Base-by-base conservation (phyloP, 2,329 filamentous ascomycete genomes). In the Thermoascus crustaceus region DNA sequence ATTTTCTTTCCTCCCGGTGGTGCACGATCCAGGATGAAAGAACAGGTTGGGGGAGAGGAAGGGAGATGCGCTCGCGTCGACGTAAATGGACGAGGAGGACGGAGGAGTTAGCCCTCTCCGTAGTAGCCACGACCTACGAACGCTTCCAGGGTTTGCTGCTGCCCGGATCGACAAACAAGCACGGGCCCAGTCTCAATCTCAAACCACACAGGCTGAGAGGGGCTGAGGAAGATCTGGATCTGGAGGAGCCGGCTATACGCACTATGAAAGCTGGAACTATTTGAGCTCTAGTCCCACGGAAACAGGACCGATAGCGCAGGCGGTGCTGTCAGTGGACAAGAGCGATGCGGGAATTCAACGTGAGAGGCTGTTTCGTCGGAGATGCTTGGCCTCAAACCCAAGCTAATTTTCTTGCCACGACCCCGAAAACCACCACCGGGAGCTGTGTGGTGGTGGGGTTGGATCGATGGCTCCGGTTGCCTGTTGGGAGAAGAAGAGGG, bases 401-500 rank as follows among this genome's bases (percentile, higher is more conserved):
- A 29, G 26, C 26, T 17, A 29, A 29, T 17, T 16, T 9, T 16
- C n/a, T 11, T 29, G 13, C 26, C 26, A 29, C 26, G 26, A 29
- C 16, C 26, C 14, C 26, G 6, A 13, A 16, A 13, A 17, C 18
- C 18, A 29, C 9, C 13, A 13, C 5, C 18, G 26, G 18, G n/a
- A 29, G 26, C 26, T 18, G 11, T 17, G 14, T 29, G 10, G 14
- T 10, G 26, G 26, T 17, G 26, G 26, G 26, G 26, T 29, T 13
- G 14, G n/a, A 11, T 29, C 7, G 26, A 29, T 29, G 26, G 26
- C 14, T 11, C 26, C 26, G 26, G 11, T 29, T 13, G n/a, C n/a
- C 3, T 29, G 11, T 26, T 24, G 20, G 27, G 23, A 22, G 18
- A 21, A 20, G 23, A 37, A 21, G 37, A 35, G 16, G 32, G 17